Percentiles rank a stretch among this genome's conserved stretches.
Conservation (phyloP, 2,329 filamentous ascomycete genomes). For the Microdochium trichocladiopsis region DNA sequence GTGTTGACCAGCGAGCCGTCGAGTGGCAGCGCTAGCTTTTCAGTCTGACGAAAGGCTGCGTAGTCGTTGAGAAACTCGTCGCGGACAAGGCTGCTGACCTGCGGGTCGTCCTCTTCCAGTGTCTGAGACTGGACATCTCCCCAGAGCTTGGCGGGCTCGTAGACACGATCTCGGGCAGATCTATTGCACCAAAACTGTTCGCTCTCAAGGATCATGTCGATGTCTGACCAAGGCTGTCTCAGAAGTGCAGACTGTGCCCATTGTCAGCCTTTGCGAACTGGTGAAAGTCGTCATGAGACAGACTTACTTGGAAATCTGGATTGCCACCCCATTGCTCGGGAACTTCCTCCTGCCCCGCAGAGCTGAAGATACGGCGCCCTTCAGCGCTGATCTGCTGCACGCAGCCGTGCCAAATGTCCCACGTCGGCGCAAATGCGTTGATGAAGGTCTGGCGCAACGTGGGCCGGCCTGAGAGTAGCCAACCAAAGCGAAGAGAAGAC, state of each 20-base stretch:
- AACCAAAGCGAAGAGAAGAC: constrained; percentile 34
- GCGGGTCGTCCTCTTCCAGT: constrained; percentile 6
- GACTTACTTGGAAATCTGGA: constrained; percentile 34
- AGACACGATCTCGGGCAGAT: constrained; percentile 24
- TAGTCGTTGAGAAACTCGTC: constrained; percentile 16
- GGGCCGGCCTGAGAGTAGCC: constrained; percentile 31
- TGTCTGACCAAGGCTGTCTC: constrained; percentile 33
- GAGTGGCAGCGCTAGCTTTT: constrained; percentile 10
- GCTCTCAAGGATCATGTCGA: constrained; percentile 38
- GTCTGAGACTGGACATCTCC: constrained; percentile 9
- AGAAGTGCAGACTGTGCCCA: constrained; percentile 32
- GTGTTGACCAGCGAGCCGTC: constrained; percentile 2
- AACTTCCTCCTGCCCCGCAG: constrained; percentile 21
- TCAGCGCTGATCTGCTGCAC: constrained; percentile 17
- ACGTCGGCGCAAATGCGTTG: constrained; percentile 29
- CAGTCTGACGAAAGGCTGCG: constrained; percentile 9
- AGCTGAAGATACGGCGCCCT: constrained; percentile 4
- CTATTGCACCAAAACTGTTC: constrained; percentile 38
- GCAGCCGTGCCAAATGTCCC: constrained; percentile 28
- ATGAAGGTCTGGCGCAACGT: constrained; percentile 26
- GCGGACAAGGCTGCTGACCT: constrained; percentile 6
- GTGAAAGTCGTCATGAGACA: not conserved
- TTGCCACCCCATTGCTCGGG: constrained; percentile 24
- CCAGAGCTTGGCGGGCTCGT: constrained; percentile 22
- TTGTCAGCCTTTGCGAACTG: not conserved